Evolutionary conservation across 495 filamentous ascomycete species (phyloP).

Genomic region (Hypoxylon rickii): DNA sequence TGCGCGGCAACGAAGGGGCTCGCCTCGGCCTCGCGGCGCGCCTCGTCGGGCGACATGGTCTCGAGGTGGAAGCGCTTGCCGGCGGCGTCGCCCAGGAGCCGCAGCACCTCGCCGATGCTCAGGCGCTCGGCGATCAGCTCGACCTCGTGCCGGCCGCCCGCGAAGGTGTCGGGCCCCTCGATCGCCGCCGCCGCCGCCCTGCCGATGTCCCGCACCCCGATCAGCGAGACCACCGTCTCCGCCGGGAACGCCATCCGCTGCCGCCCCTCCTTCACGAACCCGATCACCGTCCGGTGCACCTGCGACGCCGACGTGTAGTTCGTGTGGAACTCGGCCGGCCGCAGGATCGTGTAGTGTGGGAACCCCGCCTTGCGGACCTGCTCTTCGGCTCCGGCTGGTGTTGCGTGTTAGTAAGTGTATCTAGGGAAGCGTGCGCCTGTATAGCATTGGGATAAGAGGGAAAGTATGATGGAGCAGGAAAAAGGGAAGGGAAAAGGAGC

Average conservation of each 20-base stretch:
- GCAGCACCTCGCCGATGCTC: neutral
- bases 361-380: constrained; percentile 43
- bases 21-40: constrained; percentile 6
- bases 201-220: constrained; percentile 65
- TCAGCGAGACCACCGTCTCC: constrained; percentile 55
- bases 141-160: constrained; percentile 6
- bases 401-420: too few species aligned
- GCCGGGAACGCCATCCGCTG: constrained; percentile 42
- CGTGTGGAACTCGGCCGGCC: constrained; percentile 67
- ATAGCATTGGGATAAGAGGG: too few species aligned
- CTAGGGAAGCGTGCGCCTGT: too few species aligned
- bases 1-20: constrained; percentile 12
- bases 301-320: constrained; percentile 43
- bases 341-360: constrained; percentile 59
- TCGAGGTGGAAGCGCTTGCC: constrained; percentile 15
- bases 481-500: neutral
- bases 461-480: neutral
- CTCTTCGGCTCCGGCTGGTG: constrained; percentile 34
- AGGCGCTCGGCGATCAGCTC: neutral
- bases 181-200: constrained; percentile 63
- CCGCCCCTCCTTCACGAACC: constrained; percentile 40
- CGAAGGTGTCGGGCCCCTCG: constrained; percentile 38
- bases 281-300: neutral
- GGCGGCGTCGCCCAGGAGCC: constrained; percentile 6
- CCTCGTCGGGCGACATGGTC: too few species aligned